A percentile compares a stretch with the other conserved stretches of the same genome.
These are phyloP conservation scores for Teratosphaeria gauchensis DNA, from an alignment of 2,329 filamentous ascomycete species.

Conservation along the genomic window DNA sequence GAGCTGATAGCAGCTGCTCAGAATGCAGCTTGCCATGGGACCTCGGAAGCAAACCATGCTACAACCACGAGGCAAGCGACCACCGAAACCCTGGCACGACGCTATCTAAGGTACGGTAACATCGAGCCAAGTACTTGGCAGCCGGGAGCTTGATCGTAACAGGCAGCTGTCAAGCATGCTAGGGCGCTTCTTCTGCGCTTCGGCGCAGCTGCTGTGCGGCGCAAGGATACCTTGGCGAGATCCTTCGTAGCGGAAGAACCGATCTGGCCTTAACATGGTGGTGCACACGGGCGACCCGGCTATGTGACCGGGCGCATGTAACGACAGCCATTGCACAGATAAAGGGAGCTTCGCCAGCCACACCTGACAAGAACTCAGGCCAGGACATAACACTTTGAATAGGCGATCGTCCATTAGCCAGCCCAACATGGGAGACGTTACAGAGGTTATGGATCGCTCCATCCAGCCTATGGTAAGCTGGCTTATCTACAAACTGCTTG, in stretches of 20 bases:
- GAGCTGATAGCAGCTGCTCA: background rate
- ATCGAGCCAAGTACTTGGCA: background rate
- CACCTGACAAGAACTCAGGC: background rate
- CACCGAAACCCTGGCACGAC: background rate
- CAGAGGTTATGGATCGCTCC: slow-evolving; percentile 25
- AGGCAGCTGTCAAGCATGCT: background rate
- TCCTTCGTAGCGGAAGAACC: background rate
- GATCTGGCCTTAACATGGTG: background rate
- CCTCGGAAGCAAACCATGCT: background rate
- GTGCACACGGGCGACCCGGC: background rate
- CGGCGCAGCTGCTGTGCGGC: background rate
- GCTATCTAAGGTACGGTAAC: background rate
- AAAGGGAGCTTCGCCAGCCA: background rate
- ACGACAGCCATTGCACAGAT: background rate
- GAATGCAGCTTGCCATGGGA: background rate
- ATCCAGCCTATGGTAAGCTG: slow-evolving; percentile 22
- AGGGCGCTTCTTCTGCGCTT: background rate
- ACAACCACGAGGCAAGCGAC: background rate
- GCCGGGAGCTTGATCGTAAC: background rate
- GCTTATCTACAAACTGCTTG: background rate
- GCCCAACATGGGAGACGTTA: slow-evolving; percentile 17
- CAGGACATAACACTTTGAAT: background rate
- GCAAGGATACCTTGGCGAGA: background rate
- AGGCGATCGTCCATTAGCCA: background rate
- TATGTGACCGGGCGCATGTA: background rate